Evolutionary conservation across 164 flowering plant species (phyloP), one percentile per base, ranked within the genome.

Genomic region (Sedum album): DNA sequence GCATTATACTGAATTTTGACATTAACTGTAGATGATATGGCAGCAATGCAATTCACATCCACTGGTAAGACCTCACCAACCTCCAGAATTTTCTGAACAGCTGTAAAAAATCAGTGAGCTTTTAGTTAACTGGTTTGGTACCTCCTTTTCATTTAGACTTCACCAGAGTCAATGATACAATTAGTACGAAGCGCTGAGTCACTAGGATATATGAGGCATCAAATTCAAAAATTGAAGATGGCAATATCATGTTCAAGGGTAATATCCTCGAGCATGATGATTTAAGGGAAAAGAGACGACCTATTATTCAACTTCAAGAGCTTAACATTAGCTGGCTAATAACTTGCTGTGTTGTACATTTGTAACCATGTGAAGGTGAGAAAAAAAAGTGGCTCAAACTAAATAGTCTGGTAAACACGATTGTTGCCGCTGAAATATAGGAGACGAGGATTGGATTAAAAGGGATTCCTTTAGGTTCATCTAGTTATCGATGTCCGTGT

Each of bases 51-150:
- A 66, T 91, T 73, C 26, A 86, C 80, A 76, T 94, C 97, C 63
- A 91, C 91, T 55, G 83, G 66, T 51, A 94, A 74, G 36, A 82
- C 85, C 79, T 94, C 99, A 68, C 96, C 99, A 35, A 85, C 93
- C 69, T 87, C 97, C 36, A 94, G 96, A 79, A 83, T 85, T 79
- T 92, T 94, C 86, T 94, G 99, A 68, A 88, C 88, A 78, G 90
- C 99, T 94, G 73, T 57, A 53, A 4, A 57, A 57, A n/a, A 28
- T 11, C 35, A 57, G n/a, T 57, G 33, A 57, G n/a, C 33, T 26
- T 33, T 57, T 14, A 11, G 20, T 26, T 11, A 57, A 28, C n/a
- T 14, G 8, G 9, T 33, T 57, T 14, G 4, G 62, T 14, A 28
- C 1, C 2, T 57, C 57, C 30, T 10, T 38, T 38, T 38, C 41